A percentile compares a stretch with the other conserved stretches of the same genome.
These are phyloP conservation scores for Yamadazyma akitaensis DNA, from an alignment of 805 yeast genomes.

Conservation along the genomic window DNA sequence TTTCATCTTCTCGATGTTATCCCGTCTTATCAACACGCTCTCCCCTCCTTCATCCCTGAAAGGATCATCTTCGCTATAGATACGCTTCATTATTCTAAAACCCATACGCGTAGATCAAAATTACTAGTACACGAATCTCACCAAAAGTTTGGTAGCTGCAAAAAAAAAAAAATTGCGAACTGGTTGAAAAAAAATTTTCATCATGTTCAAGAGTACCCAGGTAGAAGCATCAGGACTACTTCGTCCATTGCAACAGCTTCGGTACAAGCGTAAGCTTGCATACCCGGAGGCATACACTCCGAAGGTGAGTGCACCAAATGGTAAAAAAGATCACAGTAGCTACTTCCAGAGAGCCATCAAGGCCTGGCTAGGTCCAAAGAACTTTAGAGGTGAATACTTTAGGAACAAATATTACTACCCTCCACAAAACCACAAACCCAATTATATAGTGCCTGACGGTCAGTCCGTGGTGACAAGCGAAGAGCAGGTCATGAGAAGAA, in stretches of 20 bases:
- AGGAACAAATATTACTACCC: conserved; percentile 72
- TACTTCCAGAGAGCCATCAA: conserved; percentile 62
- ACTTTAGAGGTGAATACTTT: conserved; percentile 77
- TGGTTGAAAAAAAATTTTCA: conserved; percentile 1
- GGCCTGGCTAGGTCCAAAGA: conserved; percentile 78
- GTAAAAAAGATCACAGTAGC: conserved; percentile 44
- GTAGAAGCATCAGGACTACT: neutral
- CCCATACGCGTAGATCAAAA: conserved; percentile 1
- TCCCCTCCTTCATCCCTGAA: conserved; percentile 13
- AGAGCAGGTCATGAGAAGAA: conserved; percentile 1
- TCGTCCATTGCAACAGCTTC: conserved; percentile 7
- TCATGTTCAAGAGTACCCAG: neutral
- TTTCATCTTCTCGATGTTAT: conserved; percentile 13
- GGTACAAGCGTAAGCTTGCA: conserved; percentile 26
- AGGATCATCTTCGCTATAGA: conserved; percentile 17
- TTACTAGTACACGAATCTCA: neutral
- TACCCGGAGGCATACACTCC: conserved; percentile 33
- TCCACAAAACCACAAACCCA: conserved; percentile 65
- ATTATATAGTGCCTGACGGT: conserved; percentile 64
- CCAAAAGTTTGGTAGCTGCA: neutral
- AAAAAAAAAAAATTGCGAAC: neutral
- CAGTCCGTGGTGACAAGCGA: conserved; percentile 20
- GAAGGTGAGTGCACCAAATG: conserved; percentile 26
- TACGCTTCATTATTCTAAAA: neutral
- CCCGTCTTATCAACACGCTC: conserved; percentile 15